phyloP scores from a whole-genome alignment of 805 yeast species.

The Candida ulmi region DNA sequence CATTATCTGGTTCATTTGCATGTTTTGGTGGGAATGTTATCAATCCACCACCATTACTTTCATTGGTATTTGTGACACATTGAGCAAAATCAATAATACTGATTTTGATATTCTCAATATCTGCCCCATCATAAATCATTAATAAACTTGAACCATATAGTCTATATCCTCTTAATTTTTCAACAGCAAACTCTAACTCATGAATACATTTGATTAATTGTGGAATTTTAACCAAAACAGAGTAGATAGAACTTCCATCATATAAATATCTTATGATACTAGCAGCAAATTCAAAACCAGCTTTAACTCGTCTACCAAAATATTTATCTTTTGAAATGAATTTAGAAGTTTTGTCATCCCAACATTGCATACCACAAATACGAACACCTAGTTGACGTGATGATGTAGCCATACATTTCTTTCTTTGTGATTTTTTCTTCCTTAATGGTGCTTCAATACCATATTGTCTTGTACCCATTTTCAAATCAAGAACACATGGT shows the following conservation, averaged over 20 bases:
- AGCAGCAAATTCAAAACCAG: constrained; percentile 73
- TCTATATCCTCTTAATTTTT: constrained; percentile 64
- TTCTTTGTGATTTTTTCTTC: constrained; percentile 74
- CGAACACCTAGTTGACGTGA: constrained; percentile 81
- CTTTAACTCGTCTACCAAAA: constrained; percentile 73
- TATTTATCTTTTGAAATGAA: constrained; percentile 82
- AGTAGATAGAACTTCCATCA: constrained; percentile 56
- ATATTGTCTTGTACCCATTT: constrained; percentile 98
- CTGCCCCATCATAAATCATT: constrained; percentile 79
- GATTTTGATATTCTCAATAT: constrained; percentile 33
- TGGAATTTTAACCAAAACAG: constrained; percentile 66
- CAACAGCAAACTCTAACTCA: constrained; percentile 51
- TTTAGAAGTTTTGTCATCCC: constrained; percentile 41
- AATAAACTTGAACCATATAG: constrained; percentile 88
- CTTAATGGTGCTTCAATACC: constrained; percentile 82
- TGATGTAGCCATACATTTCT: constrained; percentile 79
- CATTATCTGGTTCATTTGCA: constrained; percentile 61
- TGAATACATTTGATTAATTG: constrained; percentile 52
- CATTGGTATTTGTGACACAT: constrained; percentile 67
- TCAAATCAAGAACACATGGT: constrained; percentile 91
- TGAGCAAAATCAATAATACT: constrained; percentile 95
- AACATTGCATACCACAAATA: constrained; percentile 91
- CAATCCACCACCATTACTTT: constrained; percentile 25
- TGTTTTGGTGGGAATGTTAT: constrained; percentile 70
- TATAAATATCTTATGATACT: constrained; percentile 73